These are phyloP conservation scores for Dipodascus albidus DNA, from an alignment of 805 yeast genomes.

Conservation along the genomic window DNA sequence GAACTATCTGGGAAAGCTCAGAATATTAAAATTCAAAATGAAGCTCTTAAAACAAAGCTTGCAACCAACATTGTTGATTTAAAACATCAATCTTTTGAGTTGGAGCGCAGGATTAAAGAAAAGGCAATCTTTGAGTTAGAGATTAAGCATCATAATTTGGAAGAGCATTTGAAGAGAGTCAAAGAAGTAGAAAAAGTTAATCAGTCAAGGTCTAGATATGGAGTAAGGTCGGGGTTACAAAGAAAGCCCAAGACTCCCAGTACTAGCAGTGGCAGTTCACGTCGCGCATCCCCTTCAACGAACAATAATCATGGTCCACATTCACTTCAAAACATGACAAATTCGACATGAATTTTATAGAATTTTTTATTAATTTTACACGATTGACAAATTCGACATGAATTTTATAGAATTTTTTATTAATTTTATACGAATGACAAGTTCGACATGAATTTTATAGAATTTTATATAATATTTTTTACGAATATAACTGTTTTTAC, in stretches of 20 bases:
- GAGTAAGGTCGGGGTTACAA: not conserved
- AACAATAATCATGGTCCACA: not conserved
- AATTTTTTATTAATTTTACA: not conserved
- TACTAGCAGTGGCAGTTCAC: not conserved
- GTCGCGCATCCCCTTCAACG: not conserved
- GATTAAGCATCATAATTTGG: constrained; percentile 18
- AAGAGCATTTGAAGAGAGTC: constrained; percentile 22
- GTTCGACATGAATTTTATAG: not conserved
- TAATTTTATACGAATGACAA: not conserved
- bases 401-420: too few relatives aligned
- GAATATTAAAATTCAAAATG: constrained; percentile 17
- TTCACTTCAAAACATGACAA: not conserved
- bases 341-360: not conserved
- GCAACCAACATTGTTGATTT: constrained; percentile 20
- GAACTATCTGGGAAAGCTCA: constrained; percentile 21
- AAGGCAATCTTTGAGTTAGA: constrained; percentile 18
- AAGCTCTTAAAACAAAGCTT: constrained; percentile 12
- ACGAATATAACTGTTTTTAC: too few relatives aligned
- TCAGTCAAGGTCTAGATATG: not conserved
- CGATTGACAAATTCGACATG: not conserved
- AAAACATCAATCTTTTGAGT: constrained; percentile 18
- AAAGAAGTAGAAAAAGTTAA: constrained; percentile 5
- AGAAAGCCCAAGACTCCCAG: not conserved
- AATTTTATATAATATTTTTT: too few relatives aligned
- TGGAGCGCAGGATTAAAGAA: constrained; percentile 21